Evolutionary conservation across 768 basidiomycete genomes (phyloP), one percentile per base, ranked within the genome.

Genomic region (Butyriboletus loyo): DNA sequence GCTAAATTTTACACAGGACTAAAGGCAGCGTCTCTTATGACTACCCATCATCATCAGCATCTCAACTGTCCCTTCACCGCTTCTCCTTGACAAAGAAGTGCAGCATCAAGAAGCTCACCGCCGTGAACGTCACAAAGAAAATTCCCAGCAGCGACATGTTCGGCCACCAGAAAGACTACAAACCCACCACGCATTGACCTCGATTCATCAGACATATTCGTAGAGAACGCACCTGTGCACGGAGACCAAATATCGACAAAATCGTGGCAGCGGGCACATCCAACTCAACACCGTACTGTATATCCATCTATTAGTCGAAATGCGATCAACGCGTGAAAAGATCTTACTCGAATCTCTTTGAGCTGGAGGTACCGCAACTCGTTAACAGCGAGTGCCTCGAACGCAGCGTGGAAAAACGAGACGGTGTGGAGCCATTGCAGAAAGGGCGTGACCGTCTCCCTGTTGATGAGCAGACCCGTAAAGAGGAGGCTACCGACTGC

Each of bases 371-470:
- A 98, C 45, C 95, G 79, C 52, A 99, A 75, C 69, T 99, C 97
- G 66, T 98, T 99, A 52, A 99, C 97, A n/a, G 95, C 86, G 35
- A 99, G 79, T 1, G 91, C 95, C 72, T 99, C 97, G 60, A 94
- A 98, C 0, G 92, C 97, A 22, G 97, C 96, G 73, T 99, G 97
- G 86, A 97, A 99, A 79, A 98, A 98, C 6, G 94, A 97, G 7
- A 91, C 65, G 0, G 88, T 93, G 66, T 94, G 89, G 53, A 99
- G 73, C 90, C 92, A 97, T 52, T 81, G 84, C 45, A 97, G 75
- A 34, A 75, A 77, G 0, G 78, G 77, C 0, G 82, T 77, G 13
- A 98, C 82, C 25, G 87, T 87, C 54, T 94, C 89, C 43, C 93
- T 86, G 71, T 98, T 99, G 73, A 99, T 93, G 55, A 98, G 76